A percentile compares a stretch with the other conserved stretches of the same genome.
Evolutionary conservation across 1,284 basidiomycete genomes (phyloP).

Genomic region (Malassezia furfur): DNA sequence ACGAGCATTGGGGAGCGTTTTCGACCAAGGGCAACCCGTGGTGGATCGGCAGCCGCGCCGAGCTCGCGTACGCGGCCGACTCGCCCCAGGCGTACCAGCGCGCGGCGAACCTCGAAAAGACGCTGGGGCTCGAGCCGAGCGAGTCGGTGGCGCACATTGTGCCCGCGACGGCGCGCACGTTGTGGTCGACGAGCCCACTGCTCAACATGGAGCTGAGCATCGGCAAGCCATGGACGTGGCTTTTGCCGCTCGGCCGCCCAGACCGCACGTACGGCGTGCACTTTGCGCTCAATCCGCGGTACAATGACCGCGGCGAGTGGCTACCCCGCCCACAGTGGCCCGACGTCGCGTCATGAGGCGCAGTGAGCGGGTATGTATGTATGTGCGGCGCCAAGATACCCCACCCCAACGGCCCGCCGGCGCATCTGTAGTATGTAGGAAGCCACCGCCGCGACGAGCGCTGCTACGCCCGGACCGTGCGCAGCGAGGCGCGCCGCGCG

Average conservation of each 20-base stretch:
- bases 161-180: neutral
- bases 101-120: slow-evolving; percentile 5
- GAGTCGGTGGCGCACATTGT: neutral
- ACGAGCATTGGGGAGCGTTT: slow-evolving; percentile 65
- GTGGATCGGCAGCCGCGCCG: slow-evolving; percentile 57
- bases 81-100: slow-evolving; percentile 3
- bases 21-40: slow-evolving; percentile 69
- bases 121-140: neutral
- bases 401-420: too few species aligned
- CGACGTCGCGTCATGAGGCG: neutral
- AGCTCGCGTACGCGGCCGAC: slow-evolving; percentile 10
- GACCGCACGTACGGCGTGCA: neutral
- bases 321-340: slow-evolving; percentile 11
- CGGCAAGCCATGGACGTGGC: slow-evolving; percentile 4
- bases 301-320: slow-evolving; percentile 6
- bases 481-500: too few species aligned
- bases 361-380: too few species aligned
- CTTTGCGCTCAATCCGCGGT: slow-evolving; percentile 16
- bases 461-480: too few species aligned
- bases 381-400: too few species aligned
- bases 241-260: neutral
- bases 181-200: neutral
- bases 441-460: too few species aligned
- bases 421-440: too few species aligned
- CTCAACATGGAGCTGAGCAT: slow-evolving; percentile 18